Base-by-base conservation (phyloP, 768 basidiomycete genomes). In the Agrocybe praecox region DNA sequence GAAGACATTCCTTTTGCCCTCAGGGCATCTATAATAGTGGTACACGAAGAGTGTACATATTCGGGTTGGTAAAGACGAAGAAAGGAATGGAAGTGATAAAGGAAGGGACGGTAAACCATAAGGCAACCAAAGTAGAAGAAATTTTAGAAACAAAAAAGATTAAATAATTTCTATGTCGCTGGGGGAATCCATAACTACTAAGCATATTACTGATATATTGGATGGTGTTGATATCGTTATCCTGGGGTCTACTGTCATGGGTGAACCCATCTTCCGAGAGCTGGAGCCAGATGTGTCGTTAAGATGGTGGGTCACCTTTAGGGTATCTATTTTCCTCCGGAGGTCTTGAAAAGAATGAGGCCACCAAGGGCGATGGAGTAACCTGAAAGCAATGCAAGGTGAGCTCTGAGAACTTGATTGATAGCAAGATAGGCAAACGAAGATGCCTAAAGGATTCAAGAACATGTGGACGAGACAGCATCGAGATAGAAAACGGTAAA, bases 331-430 rank as follows among this genome's bases (percentile, higher is more conserved):
- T 59, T 59, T 23, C 53, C 49, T 18, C 49, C 49, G 6, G 58
- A 55, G n/a, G 89, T 90, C 79, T 90, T 96, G 82, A 90, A 96
- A 50, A 94, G 73, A 59, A 98, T 71, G 19, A 97, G 82, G 24
- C 95, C 95, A 46, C 78, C 84, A 4, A 97, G 78, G 0, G 96
- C 96, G 64, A 97, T 84, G 11, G 88, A 88, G 73, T 97, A 98
- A 12, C 96, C 92, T 88, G 65, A 8, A 56, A 51, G 46, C 49
- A 55, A 42, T 26, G 26, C 32, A 43, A 42, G 43, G 58, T 18
- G 44, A 46, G 23, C n/a, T 11, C n/a, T 48, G 12, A 34, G 24
- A 43, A 53, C 33, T 21, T 5, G 34, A 47, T 50, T 42, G 49
- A 46, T 21, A 34, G 17, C 18, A 45, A 52, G 49, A 34, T 29